These are phyloP conservation scores for Corylus heterophylla DNA, from an alignment of 306 rosid genomes.

Conservation along the genomic window DNA sequence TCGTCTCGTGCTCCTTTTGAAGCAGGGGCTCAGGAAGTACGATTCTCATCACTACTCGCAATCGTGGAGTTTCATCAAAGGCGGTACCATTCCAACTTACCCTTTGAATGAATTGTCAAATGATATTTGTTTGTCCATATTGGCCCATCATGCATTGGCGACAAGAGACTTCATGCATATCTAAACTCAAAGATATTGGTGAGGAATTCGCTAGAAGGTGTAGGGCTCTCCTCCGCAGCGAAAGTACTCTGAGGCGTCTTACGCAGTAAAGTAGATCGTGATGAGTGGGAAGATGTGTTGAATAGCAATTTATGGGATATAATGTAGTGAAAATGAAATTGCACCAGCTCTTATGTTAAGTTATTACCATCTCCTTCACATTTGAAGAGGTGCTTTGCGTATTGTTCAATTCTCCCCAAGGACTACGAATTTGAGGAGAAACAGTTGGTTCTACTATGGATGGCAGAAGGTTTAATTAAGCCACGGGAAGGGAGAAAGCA, in stretches of 20 bases:
- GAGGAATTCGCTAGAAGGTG: neutral
- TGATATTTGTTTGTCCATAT: conserved; percentile 3
- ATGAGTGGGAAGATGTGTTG: neutral
- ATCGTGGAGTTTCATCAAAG: neutral
- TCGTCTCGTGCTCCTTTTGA: neutral
- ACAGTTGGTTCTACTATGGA: neutral
- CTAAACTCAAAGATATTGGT: neutral
- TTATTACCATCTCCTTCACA: neutral
- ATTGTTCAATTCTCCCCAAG: conserved; percentile 12
- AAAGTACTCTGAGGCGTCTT: no score
- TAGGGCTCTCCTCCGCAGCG: neutral
- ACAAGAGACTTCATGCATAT: neutral
- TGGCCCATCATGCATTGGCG: conserved; percentile 6
- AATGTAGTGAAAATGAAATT: neutral
- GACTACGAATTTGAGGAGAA: neutral
- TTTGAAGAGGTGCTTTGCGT: conserved; percentile 14
- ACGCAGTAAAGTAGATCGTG: neutral
- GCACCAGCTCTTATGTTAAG: neutral
- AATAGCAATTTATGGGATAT: neutral
- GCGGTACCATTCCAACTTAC: neutral
- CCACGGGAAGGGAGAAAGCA: neutral
- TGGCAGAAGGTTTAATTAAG: neutral
- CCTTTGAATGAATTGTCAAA: neutral
- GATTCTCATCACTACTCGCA: conserved; percentile 7
- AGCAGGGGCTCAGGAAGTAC: conserved; percentile 12